phyloP scores from a whole-genome alignment of 352 stramenopile species.

The Thalassiosira exigua region DNA sequence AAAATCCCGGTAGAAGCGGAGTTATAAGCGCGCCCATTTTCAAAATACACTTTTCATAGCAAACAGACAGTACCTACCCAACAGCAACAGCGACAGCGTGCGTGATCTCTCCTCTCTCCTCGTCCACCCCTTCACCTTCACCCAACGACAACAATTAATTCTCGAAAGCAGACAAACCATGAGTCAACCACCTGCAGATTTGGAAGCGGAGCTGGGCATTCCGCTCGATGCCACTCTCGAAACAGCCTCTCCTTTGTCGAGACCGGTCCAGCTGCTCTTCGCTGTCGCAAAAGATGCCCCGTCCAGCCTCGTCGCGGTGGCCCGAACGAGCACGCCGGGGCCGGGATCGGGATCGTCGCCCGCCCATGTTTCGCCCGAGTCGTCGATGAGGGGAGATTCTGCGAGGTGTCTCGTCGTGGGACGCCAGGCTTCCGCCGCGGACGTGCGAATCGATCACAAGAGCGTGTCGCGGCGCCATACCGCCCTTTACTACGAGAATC shows the following conservation, averaged over 20 bases:
- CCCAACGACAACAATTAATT: no score
- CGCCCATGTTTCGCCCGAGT: constrained; percentile 26
- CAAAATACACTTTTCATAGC: no score
- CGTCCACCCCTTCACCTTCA: no score
- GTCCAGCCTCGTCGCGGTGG: constrained; percentile 32
- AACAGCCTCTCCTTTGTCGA: constrained; percentile 14
- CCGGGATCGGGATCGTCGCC: constrained; percentile 8
- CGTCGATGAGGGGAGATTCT: constrained; percentile 40
- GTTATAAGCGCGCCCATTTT: no score
- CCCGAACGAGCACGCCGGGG: not conserved
- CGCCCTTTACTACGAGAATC: constrained; percentile 60
- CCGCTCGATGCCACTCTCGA: constrained; percentile 47
- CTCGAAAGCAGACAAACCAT: constrained; percentile 18
- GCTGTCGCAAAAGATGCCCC: not conserved
- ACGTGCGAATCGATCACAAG: constrained; percentile 73
- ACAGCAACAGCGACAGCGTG: no score
- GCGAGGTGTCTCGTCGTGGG: constrained; percentile 60
- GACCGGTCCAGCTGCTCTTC: constrained; percentile 24
- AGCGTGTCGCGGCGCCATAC: constrained; percentile 73
- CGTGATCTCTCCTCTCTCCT: no score
- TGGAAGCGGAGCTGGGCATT: constrained; percentile 58
- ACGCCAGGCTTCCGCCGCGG: constrained; percentile 61
- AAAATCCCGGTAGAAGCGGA: no score
- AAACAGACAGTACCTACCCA: no score
- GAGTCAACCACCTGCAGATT: constrained; percentile 5